Base-by-base conservation (phyloP, 108 stramenopile species). In the Schizochytrium sp. region DNA sequence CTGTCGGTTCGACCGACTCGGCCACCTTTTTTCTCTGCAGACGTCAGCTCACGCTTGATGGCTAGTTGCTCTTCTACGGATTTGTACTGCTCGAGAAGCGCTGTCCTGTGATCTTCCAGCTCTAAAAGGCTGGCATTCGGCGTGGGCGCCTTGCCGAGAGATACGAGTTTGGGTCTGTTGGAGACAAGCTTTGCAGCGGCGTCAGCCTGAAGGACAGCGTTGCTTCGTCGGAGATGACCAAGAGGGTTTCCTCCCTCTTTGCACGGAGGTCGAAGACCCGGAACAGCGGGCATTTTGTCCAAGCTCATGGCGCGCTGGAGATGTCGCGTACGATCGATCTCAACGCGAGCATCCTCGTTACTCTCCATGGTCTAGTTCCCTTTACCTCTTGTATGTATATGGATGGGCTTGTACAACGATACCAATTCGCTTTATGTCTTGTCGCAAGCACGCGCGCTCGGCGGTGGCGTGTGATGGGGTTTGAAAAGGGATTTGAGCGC, bases 251-350 rank as follows among this genome's bases (percentile, higher is more conserved):
- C 51, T 45, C 76, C 76, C 48, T 53, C 76, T 23, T 53, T 83
- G 51, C 25, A 25, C 6, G 51, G 76, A 23, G 76, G 48, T 18
- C 51, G 51, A 55, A 83, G 23, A 25, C 76, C 76, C 0, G 76
- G 76, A 1, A 83, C 51, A 12, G 48, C n/a, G 5, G 76, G 76
- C 45, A 83, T 83, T 1, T 23, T 83, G 18, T 23, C 76, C 10
- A 83, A 23, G 51, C 76, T 83, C 76, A 83, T 83, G n/a, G 76
- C 76, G 48, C 51, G 45, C 23, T 83, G 76, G 6, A 83, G 76
- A 6, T 83, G 76, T 45, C 76, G 44, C 6, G 76, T 83, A 3
- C 76, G 45, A 12, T 83, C 76, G 2, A 16, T 23, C 25, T 69
- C 63, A 41, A 69, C 63, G 41, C 63, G 63, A 8, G 25, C 63